Evolutionary conservation across 2,329 filamentous ascomycete species (phyloP).

Genomic region (Hirsutella minnesotensis): DNA sequence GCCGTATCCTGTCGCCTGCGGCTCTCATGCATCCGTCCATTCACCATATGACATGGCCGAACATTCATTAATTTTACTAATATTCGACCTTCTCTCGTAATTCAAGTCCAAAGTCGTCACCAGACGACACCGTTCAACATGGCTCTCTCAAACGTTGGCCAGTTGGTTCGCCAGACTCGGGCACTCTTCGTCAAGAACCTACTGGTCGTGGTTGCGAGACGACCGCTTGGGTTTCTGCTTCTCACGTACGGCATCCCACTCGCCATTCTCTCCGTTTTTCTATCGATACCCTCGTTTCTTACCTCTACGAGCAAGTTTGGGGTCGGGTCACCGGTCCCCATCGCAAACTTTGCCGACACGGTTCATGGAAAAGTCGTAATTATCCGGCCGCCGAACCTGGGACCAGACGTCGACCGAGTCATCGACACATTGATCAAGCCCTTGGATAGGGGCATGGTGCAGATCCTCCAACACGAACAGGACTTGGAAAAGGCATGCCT

Average conservation of each 20-base stretch:
- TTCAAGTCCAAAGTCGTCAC: too few relatives aligned
- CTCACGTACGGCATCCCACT: slow-evolving; percentile 10
- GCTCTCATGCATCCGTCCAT: too few relatives aligned
- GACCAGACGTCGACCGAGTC: slow-evolving; percentile 12
- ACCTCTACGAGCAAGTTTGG: slow-evolving; percentile 6
- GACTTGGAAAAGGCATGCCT: slow-evolving; percentile 10
- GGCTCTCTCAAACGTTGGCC: neutral
- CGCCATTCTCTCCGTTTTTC: slow-evolving; percentile 16
- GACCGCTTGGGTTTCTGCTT: slow-evolving; percentile 2
- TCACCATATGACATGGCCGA: too few relatives aligned
- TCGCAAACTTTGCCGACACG: slow-evolving; percentile 10
- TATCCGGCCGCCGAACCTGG: slow-evolving; percentile 11
- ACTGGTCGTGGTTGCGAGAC: slow-evolving; percentile 5
- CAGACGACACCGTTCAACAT: too few relatives aligned
- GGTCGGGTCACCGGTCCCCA: slow-evolving; percentile 8
- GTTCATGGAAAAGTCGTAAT: slow-evolving; percentile 14
- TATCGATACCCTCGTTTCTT: slow-evolving; percentile 14
- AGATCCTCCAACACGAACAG: slow-evolving; percentile 8
- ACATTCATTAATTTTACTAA: too few relatives aligned
- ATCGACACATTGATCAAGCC: slow-evolving; percentile 12
- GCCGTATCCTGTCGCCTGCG: neutral
- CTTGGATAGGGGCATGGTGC: slow-evolving; percentile 7
- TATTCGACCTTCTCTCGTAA: too few relatives aligned
- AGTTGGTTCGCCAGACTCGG: slow-evolving; percentile 5
- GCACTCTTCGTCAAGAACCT: slow-evolving; percentile 8